Base-by-base conservation (phyloP, 306 rosid genomes). In the Castanea mollissima region DNA sequence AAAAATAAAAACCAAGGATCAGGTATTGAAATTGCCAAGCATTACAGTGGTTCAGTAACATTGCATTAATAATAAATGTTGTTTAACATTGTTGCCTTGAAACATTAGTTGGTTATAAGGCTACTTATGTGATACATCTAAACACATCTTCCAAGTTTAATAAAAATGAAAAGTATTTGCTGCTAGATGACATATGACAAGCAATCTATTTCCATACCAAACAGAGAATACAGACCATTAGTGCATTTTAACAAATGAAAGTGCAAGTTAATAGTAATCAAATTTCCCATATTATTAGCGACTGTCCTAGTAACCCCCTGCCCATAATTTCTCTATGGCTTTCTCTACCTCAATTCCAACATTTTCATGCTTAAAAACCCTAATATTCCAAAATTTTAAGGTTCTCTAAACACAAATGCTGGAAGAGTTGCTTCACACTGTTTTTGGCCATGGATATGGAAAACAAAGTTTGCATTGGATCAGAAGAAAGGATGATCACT, bases 11-110 rank as follows among this genome's bases (percentile, higher is more conserved):
- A 67, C 73, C 77, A 73, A 3, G 23, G 44, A 25, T 85, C 38
- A 91, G 85, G 79, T 71, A 54, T 31, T 58, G 52, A 70, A 71
- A 65, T 70, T 78, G 29, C 35, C 41, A 18, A 64, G 76, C 69
- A 44, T 44, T 44, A 44, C 23, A 58, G 34, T 49, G 15, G 12
- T 13, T 9, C 54, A 65, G 18, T 59, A 71, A 19, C 73, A 34
- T 34, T 34, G 38, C 6, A 34, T 34, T 34, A 34, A 34, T 34
- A 34, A 34, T 5, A 34, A 34, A 34, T 34, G 6, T 34, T 34
- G 38, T 34, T 34, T 34, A 34, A 34, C 38, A 46, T 12, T 52
- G 59, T 62, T 71, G 46, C 51, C 63, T 54, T 29, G 69, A 63
- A 7, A 34, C 15, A 65, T 7, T 65, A 65, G 49, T 51, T 2